Conservation (phyloP, 345 rosid species). For the Cardamine chenopodiifolia region DNA sequence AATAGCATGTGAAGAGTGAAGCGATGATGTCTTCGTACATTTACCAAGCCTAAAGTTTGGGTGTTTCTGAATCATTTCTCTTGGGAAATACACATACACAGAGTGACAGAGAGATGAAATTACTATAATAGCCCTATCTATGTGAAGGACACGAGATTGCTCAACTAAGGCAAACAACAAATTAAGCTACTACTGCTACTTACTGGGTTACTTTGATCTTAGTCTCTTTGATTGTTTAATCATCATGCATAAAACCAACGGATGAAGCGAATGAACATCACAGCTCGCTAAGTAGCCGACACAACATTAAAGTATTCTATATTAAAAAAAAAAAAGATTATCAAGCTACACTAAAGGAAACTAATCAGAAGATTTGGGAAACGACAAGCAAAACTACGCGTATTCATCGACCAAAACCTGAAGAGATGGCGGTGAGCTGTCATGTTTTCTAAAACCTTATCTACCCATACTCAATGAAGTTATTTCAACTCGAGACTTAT, state of each 20-base stretch:
- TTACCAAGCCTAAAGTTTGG: not conserved
- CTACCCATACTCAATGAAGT: not conserved
- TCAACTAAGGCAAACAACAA: not conserved
- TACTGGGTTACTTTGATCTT: not conserved
- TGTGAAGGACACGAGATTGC: not conserved
- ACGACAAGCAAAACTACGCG: not conserved
- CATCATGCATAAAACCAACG: conserved; percentile 8
- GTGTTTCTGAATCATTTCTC: not conserved
- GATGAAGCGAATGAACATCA: conserved; percentile 5
- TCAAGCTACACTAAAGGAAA: not conserved
- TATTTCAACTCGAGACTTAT: not conserved
- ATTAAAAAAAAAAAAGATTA: too few species aligned
- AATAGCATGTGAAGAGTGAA: conserved; percentile 10
- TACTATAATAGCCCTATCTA: not conserved
- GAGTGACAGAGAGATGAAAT: conserved; percentile 1
- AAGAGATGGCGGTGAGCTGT: not conserved
- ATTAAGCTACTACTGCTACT: not conserved
- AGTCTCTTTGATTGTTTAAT: not conserved
- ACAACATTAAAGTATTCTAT: too few species aligned
- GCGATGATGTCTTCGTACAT: not conserved
- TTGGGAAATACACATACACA: not conserved
- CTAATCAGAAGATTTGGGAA: conserved; percentile 16
- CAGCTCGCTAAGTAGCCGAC: not conserved
- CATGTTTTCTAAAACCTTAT: conserved; percentile 1
- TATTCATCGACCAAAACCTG: not conserved